Evolutionary conservation across 2,329 filamentous ascomycete genomes (phyloP), one percentile per base, ranked within the genome.

Genomic region (Didymosphaeria variabile): DNA sequence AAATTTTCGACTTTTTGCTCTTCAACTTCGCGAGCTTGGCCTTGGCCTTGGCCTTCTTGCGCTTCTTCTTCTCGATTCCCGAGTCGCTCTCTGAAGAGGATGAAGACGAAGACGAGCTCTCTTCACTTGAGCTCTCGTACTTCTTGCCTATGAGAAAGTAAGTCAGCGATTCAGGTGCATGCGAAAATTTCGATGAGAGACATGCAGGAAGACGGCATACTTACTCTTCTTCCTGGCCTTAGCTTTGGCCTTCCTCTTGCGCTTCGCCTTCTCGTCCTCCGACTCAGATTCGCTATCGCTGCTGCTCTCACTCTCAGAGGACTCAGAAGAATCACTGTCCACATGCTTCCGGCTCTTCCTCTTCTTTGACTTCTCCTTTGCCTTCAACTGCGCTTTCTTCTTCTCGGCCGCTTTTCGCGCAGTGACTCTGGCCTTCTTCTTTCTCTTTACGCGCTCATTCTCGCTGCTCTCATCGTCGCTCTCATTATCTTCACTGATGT

Each of bases 191-290:
- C 2, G 3, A 38, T 10, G 34, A 34, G 15, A 13, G 17, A 5
- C 6, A 29, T 29, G 23, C 9, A 42, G 21, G 15, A 29, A 36
- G 17, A 23, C 15, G 10, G n/a, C 1, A 52, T n/a, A 66, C 53
- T 67, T 70, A n/a, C 52, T 67, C 61, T 66, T 73, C 61, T 66
- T 72, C 45, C 70, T 75, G 6, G 64, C 55, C 50, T 69, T 72
- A 8, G 59, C 62, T 45, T 69, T 77, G 31, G 59, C 59, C 57
- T 69, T 71, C 49, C 61, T 69, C 62, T 67, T 72, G 17, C 64
- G 67, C 60, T 67, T 73, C 12, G 38, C 57, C 47, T 68, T 71
- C 49, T 70, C 67, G 23, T 70, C 66, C 8, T 72, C 70, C 7
- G 50, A 56, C 12, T 60, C 58, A 34, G 64, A 66, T 5, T 71